phyloP scores from a whole-genome alignment of 2,329 filamentous ascomycete genomes.

The Rutstroemia sp. region DNA sequence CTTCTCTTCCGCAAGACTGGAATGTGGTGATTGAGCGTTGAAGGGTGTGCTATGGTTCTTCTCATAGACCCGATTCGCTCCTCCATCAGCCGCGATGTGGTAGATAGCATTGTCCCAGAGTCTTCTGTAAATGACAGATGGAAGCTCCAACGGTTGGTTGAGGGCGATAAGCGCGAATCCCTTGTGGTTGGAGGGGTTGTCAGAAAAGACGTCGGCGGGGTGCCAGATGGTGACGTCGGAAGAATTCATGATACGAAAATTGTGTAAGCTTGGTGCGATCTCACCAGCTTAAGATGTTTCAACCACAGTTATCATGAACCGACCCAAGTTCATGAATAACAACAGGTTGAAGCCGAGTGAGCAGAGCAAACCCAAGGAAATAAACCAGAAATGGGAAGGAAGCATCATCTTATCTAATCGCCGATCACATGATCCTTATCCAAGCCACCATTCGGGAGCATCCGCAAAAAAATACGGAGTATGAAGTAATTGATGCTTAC shows the following conservation, averaged over 20 bases:
- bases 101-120: slow-evolving; percentile 41
- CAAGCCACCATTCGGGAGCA: neutral
- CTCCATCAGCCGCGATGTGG: slow-evolving; percentile 82
- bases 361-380: neutral
- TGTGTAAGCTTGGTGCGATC: neutral
- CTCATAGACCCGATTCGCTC: slow-evolving; percentile 67
- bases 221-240: slow-evolving; percentile 26
- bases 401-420: slow-evolving; percentile 3
- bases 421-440: neutral
- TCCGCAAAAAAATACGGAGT: slow-evolving; percentile 8
- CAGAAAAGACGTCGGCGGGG: slow-evolving; percentile 29
- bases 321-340: too few species aligned
- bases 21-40: neutral
- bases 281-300: neutral
- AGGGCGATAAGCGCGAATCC: slow-evolving; percentile 48
- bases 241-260: slow-evolving; percentile 1
- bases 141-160: slow-evolving; percentile 49
- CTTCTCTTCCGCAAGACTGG: slow-evolving; percentile 19
- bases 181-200: slow-evolving; percentile 18
- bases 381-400: neutral
- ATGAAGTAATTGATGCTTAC: slow-evolving; percentile 19
- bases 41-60: slow-evolving; percentile 13
- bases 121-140: slow-evolving; percentile 30
- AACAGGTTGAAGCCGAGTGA: neutral
- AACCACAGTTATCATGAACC: neutral